These are phyloP conservation scores for Colletotrichum musicola DNA, from an alignment of 2,329 filamentous ascomycete species.

Conservation along the genomic window DNA sequence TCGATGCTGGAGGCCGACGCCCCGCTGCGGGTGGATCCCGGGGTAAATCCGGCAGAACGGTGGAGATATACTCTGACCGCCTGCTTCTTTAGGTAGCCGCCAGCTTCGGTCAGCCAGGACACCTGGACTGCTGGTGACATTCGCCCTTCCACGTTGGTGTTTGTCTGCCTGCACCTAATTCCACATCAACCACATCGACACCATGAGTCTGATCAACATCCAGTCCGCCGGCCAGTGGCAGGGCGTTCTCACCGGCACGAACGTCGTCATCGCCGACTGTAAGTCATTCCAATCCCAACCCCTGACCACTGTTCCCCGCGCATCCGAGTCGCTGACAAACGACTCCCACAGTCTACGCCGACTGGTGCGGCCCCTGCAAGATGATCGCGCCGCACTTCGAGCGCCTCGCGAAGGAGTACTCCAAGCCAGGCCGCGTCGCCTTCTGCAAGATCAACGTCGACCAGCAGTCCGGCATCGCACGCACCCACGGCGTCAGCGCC, in stretches of 20 bases:
- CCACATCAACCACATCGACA: constrained; percentile 27
- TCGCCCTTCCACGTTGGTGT: background rate
- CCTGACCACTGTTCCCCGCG: constrained; percentile 17
- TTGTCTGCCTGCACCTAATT: constrained; percentile 3
- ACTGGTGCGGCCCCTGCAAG: constrained; percentile 96
- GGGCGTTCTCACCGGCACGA: constrained; percentile 77
- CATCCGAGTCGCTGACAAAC: constrained; percentile 44
- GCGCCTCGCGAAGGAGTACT: constrained; percentile 81
- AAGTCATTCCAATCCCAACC: constrained; percentile 54
- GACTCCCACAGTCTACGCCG: constrained; percentile 80
- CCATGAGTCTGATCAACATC: constrained; percentile 68
- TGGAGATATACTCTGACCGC: constrained; percentile 40
- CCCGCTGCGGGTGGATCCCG: constrained; percentile 30
- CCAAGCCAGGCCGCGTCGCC: constrained; percentile 83
- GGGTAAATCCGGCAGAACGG: constrained; percentile 44
- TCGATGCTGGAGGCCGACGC: background rate
- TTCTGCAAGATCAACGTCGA: constrained; percentile 96
- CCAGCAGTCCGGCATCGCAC: constrained; percentile 80
- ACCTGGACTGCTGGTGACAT: background rate
- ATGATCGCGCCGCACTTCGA: constrained; percentile 92
- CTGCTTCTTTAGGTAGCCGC: constrained; percentile 32
- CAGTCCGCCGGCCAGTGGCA: constrained; percentile 78
- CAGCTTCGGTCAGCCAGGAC: constrained; percentile 21
- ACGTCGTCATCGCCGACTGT: constrained; percentile 93
- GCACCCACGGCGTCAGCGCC: constrained; percentile 82